phyloP scores from a whole-genome alignment of 225 moss, liverwort and hornwort species.

The Climacium dendroides region DNA sequence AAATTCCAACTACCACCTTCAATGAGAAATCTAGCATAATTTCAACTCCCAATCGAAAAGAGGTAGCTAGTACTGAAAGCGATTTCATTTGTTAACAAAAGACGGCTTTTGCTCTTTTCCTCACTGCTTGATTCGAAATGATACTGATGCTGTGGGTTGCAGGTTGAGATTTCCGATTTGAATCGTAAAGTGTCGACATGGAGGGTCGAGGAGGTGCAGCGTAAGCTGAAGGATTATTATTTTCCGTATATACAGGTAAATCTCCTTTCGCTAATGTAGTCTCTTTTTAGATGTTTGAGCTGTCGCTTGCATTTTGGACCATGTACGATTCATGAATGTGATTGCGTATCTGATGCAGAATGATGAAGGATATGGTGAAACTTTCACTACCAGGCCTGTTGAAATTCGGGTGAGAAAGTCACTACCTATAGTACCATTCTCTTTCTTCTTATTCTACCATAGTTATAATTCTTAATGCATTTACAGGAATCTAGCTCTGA shows the following conservation, averaged over 20 bases:
- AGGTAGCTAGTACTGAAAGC: background rate
- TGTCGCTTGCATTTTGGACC: background rate
- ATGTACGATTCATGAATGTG: background rate
- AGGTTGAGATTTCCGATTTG: slow-evolving; percentile 36
- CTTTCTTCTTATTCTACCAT: background rate
- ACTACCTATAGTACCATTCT: background rate
- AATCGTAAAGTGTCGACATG: slow-evolving; percentile 7
- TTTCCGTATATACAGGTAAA: slow-evolving; percentile 22
- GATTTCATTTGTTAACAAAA: background rate
- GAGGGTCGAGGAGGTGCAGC: slow-evolving; percentile 32
- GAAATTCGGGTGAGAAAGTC: slow-evolving; percentile 18
- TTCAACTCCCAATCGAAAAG: background rate
- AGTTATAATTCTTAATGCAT: background rate
- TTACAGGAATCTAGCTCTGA: background rate
- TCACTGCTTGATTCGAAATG: background rate
- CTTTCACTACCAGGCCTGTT: slow-evolving; percentile 15
- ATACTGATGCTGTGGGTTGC: background rate
- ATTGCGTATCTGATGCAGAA: slow-evolving; percentile 5
- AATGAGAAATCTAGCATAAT: background rate
- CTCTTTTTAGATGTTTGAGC: background rate
- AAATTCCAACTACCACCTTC: background rate
- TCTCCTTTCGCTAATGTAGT: background rate
- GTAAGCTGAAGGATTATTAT: slow-evolving; percentile 37
- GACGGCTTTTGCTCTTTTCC: background rate
- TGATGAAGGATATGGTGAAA: slow-evolving; percentile 18